Base-by-base conservation (phyloP, 805 yeast genomes). In the Naumovozyma castellii region DNA sequence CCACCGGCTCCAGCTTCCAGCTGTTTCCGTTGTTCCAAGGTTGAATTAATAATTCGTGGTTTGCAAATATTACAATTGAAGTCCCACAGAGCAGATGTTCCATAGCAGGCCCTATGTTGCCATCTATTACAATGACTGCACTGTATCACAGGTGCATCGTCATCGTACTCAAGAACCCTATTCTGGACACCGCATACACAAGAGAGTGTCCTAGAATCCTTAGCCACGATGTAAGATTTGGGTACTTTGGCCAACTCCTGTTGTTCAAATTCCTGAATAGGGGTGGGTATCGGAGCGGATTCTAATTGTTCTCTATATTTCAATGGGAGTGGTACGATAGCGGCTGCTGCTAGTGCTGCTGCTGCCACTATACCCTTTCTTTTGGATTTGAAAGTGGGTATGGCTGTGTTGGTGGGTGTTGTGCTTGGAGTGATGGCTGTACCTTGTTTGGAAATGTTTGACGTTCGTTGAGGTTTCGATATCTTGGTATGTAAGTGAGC, bases 91-190 rank as follows among this genome's bases (percentile, higher is more conserved):
- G 10, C 9, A 22, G 27, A 22, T 6, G 6, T 22, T 4, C 80
- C 81, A 75, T 87, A 84, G 61, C 97, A 88, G 14, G 75, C 69
- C 22, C 90, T 84, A 64, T 88, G 97, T 57, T 88, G 96, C 97
- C 97, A 88, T 45, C 95, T 75, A 59, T 75, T 80, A 59, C 97
- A 88, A 29, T 75, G 70, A 57, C 86, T 95, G 64, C 98, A 92
- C 64, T 92, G 97, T 44, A 92, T 83, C 20, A 94, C 85, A 50
- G n/a, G n/a, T n/a, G n/a, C n/a, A n/a, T n/a, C n/a, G n/a, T 87
- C 88, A 61, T 84, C 95, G n/a, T 36, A 36, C 3, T 28, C 17
- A 3, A 28, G 13, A 5, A 9, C 20, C 17, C 10, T 18, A 22
- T 25, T 28, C 4, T 13, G 18, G 78, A 69, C 76, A 1, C 79